Conservation (phyloP, 2,329 filamentous ascomycete genomes). For the Venturia effusa region DNA sequence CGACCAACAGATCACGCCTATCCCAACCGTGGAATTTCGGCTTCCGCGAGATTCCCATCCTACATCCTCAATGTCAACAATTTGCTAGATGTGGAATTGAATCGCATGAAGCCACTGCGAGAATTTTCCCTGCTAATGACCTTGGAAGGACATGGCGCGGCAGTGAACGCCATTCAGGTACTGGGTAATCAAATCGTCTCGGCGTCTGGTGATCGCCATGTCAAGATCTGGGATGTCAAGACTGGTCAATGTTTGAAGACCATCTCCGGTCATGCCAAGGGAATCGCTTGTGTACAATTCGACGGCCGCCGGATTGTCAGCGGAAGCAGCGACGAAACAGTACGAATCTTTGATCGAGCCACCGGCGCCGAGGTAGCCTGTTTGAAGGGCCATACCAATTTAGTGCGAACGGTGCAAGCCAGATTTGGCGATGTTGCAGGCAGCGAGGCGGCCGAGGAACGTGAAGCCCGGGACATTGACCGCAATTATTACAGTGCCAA, state of each 20-base stretch:
- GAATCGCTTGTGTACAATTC: constrained; percentile 95
- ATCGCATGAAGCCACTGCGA: constrained; percentile 43
- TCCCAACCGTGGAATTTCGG: constrained; percentile 23
- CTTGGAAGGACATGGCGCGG: constrained; percentile 75
- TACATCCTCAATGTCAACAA: constrained; percentile 43
- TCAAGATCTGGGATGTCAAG: constrained; percentile 91
- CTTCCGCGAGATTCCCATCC: constrained; percentile 36
- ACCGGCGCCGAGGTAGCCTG: constrained; percentile 85
- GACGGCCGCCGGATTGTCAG: constrained; percentile 89
- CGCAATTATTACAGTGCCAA: constrained; percentile 55
- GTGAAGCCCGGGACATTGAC: constrained; percentile 64
- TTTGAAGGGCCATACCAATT: constrained; percentile 66
- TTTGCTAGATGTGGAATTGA: constrained; percentile 27
- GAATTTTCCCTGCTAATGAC: constrained; percentile 69
- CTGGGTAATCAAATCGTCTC: constrained; percentile 79
- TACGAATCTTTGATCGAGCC: constrained; percentile 84
- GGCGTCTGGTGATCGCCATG: constrained; percentile 82
- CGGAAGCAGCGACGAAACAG: constrained; percentile 90
- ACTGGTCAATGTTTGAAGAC: constrained; percentile 66
- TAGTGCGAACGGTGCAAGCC: constrained; percentile 91
- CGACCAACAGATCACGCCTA: constrained; percentile 28
- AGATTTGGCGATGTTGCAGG: constrained; percentile 84
- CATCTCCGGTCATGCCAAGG: constrained; percentile 80
- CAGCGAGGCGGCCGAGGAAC: constrained; percentile 61
- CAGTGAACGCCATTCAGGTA: constrained; percentile 94